Conservation (phyloP, 371 early-diverging fungal species). For the Actinomucor elegans region DNA sequence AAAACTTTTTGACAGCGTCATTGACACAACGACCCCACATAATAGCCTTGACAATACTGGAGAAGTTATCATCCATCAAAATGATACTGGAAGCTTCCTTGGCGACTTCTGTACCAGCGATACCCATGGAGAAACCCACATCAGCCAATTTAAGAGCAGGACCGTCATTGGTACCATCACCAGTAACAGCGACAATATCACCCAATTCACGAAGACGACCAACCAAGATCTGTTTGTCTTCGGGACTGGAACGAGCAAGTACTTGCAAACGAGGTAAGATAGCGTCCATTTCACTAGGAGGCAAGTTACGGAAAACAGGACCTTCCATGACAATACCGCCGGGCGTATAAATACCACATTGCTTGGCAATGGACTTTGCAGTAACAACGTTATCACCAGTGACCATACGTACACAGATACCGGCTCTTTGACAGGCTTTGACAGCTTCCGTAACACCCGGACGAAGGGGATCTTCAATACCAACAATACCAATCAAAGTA, state of each 20-base stretch:
- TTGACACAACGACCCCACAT: conserved; percentile 77
- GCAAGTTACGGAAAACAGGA: conserved; percentile 58
- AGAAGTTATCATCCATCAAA: conserved; percentile 76
- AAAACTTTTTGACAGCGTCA: conserved; percentile 72
- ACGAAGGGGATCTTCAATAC: conserved; percentile 74
- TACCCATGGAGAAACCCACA: conserved; percentile 80
- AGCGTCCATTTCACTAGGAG: conserved; percentile 54
- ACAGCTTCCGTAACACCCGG: conserved; percentile 69
- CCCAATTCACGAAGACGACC: conserved; percentile 58
- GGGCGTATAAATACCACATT: conserved; percentile 63
- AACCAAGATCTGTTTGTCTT: conserved; percentile 70
- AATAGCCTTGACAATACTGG: conserved; percentile 70
- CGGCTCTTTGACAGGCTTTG: conserved; percentile 63
- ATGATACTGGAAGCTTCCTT: conserved; percentile 77
- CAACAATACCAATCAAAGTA: conserved; percentile 57
- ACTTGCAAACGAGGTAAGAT: conserved; percentile 67
- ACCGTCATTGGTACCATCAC: conserved; percentile 75
- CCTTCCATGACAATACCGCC: conserved; percentile 71
- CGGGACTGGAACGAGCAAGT: conserved; percentile 69
- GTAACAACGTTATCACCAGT: conserved; percentile 76
- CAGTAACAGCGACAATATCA: conserved; percentile 77
- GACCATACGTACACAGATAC: conserved; percentile 80
- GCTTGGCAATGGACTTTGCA: conserved; percentile 68
- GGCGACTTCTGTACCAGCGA: conserved; percentile 76
- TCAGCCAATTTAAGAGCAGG: conserved; percentile 76